phyloP scores from a whole-genome alignment of 352 stramenopile species.

The Pythium aquatile region DNA sequence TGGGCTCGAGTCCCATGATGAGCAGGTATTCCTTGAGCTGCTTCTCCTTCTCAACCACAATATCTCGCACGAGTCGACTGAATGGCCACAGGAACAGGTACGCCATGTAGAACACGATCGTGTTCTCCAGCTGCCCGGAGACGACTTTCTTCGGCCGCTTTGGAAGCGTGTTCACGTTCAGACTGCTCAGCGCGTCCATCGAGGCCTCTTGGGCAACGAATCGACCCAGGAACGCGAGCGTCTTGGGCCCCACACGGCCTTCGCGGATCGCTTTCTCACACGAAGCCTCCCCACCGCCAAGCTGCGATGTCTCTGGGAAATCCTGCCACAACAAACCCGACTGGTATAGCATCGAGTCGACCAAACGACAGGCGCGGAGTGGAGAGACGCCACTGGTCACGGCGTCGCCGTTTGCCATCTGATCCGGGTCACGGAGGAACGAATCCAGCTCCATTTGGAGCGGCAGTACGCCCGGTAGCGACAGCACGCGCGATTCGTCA shows the following conservation, averaged over 20 bases:
- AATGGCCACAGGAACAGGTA: constrained; percentile 89
- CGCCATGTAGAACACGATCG: constrained; percentile 69
- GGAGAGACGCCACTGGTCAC: constrained; percentile 1
- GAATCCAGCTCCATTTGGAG: constrained; percentile 58
- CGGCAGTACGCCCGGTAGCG: constrained; percentile 49
- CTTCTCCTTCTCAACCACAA: constrained; percentile 91
- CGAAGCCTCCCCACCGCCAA: constrained; percentile 29
- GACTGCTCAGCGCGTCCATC: constrained; percentile 38
- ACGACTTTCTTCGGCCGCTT: constrained; percentile 43
- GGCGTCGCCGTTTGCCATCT: too few species aligned
- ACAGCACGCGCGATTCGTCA: constrained; percentile 12
- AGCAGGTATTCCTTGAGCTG: constrained; percentile 88
- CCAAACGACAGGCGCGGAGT: constrained; percentile 28
- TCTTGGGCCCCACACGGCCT: constrained; percentile 32
- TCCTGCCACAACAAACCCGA: constrained; percentile 44
- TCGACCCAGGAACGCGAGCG: constrained; percentile 38
- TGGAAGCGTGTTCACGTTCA: constrained; percentile 41
- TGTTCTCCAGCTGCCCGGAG: constrained; percentile 46
- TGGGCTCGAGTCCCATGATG: constrained; percentile 84
- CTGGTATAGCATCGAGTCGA: constrained; percentile 49
- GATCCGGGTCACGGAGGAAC: constrained; percentile 32
- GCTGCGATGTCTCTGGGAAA: constrained; percentile 36
- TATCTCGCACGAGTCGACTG: constrained; percentile 74
- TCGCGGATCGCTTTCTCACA: constrained; percentile 28
- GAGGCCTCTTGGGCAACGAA: constrained; percentile 32